Evolutionary conservation across 352 stramenopile genomes (phyloP), one percentile per base, ranked within the genome.

Genomic region (Phytophthora sp.): DNA sequence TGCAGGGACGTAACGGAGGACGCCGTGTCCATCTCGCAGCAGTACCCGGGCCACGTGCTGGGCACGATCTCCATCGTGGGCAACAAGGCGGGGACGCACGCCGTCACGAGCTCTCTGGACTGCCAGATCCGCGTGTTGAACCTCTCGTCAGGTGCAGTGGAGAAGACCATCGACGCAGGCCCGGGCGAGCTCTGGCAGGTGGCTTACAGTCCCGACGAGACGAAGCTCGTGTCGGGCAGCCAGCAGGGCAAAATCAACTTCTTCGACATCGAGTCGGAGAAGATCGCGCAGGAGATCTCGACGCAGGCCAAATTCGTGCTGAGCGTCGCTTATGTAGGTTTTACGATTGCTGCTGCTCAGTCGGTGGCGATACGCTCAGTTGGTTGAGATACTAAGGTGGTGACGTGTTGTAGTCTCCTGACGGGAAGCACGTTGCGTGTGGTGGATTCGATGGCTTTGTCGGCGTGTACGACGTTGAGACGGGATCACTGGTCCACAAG

Each of bases 161-260:
- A 91, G 53, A 94, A 95, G 60, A 90, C 76, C 7, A 93, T 96
- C 38, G 87, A 96, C 55, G 84, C 86, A 0, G 88, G 88, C 5
- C 79, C 87, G 12, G 89, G 92, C 11, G 91, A 97, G 63, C 81
- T 94, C 37, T 97, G 89, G 89, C 86, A 95, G 35, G 74, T 97
- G 49, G 83, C 77, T 42, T 95, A 95, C 62, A 92, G 78, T 45
- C 85, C 83, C 0, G 84, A 95, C 48, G 88, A 96, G 59, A 88
- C 82, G 49, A 85, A 91, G 39, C 57, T 95, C 37, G 85, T 81
- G 45, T 89, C 88, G 5, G 87, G 88, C 20, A 92, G 84, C 51
- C 84, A 95, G 57, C 82, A 93, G 62, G 84, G 87, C 37, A 96
- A 95, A 64, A 87, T 96, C 67, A 96, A 95, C 64, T 66, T 95